A percentile compares a stretch with the other conserved stretches of the same genome.
These are phyloP conservation scores for Saccharum spontaneum DNA, from an alignment of 176 grass and related monocot genomes.

Conservation along the genomic window DNA sequence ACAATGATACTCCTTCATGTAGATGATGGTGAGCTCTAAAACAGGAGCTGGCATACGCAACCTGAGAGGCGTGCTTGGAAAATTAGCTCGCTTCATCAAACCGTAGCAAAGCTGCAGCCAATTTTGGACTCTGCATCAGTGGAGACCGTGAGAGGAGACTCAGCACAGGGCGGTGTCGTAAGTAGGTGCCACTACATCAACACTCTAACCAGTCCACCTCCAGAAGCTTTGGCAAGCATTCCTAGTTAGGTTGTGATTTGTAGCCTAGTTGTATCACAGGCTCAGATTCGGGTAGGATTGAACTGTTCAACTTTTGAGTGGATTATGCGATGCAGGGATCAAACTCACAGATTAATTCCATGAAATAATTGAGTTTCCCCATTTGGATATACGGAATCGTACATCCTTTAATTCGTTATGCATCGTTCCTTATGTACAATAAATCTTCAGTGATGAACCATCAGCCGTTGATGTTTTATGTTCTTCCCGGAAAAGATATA, in stretches of 20 bases:
- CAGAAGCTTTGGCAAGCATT: background rate
- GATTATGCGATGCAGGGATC: background rate
- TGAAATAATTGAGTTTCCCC: background rate
- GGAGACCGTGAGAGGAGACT: background rate
- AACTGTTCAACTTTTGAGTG: background rate
- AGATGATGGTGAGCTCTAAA: conserved; percentile 97
- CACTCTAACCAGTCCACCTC: background rate
- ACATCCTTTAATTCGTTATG: background rate
- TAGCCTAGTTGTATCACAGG: background rate
- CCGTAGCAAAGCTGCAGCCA: conserved; percentile 44
- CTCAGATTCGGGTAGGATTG: background rate
- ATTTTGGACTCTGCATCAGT: background rate
- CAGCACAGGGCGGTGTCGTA: background rate
- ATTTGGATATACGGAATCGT: background rate
- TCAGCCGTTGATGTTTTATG: background rate
- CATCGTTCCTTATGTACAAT: background rate
- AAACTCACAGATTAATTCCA: background rate
- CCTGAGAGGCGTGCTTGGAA: conserved; percentile 69
- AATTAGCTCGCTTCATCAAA: conserved; percentile 74
- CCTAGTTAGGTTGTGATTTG: background rate
- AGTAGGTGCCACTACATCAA: background rate
- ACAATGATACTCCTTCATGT: background rate
- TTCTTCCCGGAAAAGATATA: background rate
- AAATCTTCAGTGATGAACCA: background rate
- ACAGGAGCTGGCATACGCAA: conserved; percentile 70